A percentile compares a stretch with the other conserved stretches of the same genome.
Conservation (phyloP, 148 eudicot species). For the Pharnaceum exiguum region DNA sequence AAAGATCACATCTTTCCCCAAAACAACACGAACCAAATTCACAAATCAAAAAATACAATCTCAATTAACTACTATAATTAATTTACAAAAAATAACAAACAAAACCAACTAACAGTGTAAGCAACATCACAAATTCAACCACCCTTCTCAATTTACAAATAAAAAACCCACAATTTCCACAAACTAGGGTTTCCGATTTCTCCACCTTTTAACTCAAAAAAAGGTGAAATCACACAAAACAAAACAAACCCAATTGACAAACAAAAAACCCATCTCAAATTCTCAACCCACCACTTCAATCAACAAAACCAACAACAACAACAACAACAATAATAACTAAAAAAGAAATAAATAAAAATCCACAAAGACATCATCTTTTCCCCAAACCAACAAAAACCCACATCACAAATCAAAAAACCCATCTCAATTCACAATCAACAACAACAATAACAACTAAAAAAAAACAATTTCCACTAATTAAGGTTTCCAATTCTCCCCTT, state of each 20-base stretch:
- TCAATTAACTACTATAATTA: too few relatives aligned
- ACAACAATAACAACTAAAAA: background rate
- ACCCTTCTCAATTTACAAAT: too few relatives aligned
- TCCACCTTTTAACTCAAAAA: background rate
- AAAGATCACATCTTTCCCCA: too few relatives aligned
- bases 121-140: background rate
- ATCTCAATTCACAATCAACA: background rate
- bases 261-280: background rate
- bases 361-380: too few relatives aligned
- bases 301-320: background rate
- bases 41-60: too few relatives aligned
- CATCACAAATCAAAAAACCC: background rate
- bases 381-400: too few relatives aligned
- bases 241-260: background rate
- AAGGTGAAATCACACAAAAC: background rate
- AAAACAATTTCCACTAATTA: too few relatives aligned
- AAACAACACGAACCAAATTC: too few relatives aligned
- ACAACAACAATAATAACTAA: background rate
- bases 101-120: background rate
- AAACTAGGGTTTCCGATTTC: background rate
- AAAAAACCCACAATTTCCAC: too few relatives aligned
- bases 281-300: background rate
- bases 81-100: background rate
- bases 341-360: too few relatives aligned
- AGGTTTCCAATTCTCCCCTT: background rate